These are phyloP conservation scores for Ophiostoma piceae DNA, from an alignment of 2,329 filamentous ascomycete genomes.

Conservation along the genomic window DNA sequence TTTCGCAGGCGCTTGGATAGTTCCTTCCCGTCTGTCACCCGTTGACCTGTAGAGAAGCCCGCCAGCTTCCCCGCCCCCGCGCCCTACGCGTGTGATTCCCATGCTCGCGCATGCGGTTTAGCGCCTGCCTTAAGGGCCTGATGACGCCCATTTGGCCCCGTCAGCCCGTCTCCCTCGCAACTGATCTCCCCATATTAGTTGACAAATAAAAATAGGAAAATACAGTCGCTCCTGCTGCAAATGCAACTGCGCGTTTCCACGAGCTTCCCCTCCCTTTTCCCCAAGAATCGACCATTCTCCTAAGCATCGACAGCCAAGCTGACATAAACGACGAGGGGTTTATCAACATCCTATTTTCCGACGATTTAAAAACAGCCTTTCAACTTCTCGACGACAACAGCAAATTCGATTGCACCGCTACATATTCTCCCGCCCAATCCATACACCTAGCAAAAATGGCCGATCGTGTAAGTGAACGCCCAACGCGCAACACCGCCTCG, in stretches of 20 bases:
- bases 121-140: constrained; percentile 8
- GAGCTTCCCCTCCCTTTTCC: constrained; percentile 4
- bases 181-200: constrained; percentile 10
- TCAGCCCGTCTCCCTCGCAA: constrained; percentile 13
- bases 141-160: not conserved
- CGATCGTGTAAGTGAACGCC: constrained; percentile 6
- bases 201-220: constrained; percentile 9
- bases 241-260: not conserved
- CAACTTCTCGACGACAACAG: not conserved
- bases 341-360: not conserved
- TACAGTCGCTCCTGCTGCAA: constrained; percentile 4
- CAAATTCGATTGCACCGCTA: not conserved
- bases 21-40: not conserved
- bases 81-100: constrained; percentile 4
- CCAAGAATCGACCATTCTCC: not conserved
- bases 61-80: constrained; percentile 12
- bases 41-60: not conserved
- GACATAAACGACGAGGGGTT: constrained; percentile 6
- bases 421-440: not conserved
- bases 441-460: not conserved
- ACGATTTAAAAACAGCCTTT: not conserved
- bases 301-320: not conserved
- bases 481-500: not conserved
- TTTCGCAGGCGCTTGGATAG: not conserved
- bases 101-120: constrained; percentile 9